phyloP scores from a whole-genome alignment of 1,284 basidiomycete species.

The Golubevia pallescens region DNA sequence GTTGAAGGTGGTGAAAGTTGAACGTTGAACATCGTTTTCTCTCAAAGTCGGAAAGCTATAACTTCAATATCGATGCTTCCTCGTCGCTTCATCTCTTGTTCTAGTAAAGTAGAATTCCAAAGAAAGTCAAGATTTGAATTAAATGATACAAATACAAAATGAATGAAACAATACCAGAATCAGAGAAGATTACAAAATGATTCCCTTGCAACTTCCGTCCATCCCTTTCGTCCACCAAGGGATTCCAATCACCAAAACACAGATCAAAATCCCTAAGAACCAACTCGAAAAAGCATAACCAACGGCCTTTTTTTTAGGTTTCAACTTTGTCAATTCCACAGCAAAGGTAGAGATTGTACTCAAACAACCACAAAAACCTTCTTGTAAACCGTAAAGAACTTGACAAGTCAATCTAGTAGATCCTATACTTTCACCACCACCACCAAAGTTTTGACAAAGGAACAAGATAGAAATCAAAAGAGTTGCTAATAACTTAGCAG shows the following conservation, averaged over 20 bases:
- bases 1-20: no score
- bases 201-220: constrained; percentile 36
- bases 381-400: constrained; percentile 68
- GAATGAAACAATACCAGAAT: no score
- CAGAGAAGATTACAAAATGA: no score
- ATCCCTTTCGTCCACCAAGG: constrained; percentile 50
- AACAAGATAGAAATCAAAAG: constrained; percentile 28
- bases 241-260: constrained; percentile 41
- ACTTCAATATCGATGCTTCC: no score
- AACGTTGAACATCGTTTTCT: no score
- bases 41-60: no score
- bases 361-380: constrained; percentile 94
- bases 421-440: constrained; percentile 11
- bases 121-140: no score
- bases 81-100: no score
- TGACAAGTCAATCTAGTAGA: constrained; percentile 27
- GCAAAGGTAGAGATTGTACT: constrained; percentile 94
- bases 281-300: constrained; percentile 42
- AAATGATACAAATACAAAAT: no score
- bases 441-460: constrained; percentile 29
- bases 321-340: constrained; percentile 76
- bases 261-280: constrained; percentile 32
- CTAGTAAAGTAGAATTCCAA: no score
- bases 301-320: constrained; percentile 38
- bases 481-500: constrained; percentile 78